Conservation (phyloP, 768 basidiomycete genomes). For the Tylopilus felleus region DNA sequence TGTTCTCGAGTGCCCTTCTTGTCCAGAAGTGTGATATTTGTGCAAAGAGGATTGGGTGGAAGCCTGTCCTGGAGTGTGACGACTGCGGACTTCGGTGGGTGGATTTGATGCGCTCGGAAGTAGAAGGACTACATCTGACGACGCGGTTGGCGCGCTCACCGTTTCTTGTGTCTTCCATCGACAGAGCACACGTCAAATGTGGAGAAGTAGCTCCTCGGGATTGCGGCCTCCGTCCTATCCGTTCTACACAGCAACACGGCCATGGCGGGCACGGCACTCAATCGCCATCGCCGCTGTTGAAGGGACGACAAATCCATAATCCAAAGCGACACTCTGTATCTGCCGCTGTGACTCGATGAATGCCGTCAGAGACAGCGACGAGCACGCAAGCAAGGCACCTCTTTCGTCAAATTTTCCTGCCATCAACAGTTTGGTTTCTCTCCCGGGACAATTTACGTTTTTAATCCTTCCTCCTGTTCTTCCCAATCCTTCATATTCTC, state of each 20-base stretch:
- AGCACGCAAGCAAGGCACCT: constrained; percentile 9
- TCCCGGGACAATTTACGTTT: constrained; percentile 11
- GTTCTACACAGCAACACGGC: constrained; percentile 26
- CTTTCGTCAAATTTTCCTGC: constrained; percentile 4
- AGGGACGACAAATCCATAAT: constrained; percentile 26
- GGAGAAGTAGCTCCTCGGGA: constrained; percentile 79
- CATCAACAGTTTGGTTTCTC: constrained; percentile 4
- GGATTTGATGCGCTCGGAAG: constrained; percentile 8
- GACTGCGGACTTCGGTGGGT: constrained; percentile 76
- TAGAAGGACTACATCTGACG: constrained; percentile 16
- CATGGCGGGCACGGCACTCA: constrained; percentile 18
- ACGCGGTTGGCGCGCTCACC: constrained; percentile 4
- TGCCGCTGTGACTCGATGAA: constrained; percentile 26
- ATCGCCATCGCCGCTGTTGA: constrained; percentile 24
- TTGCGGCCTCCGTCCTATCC: constrained; percentile 58
- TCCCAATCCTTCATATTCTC: constrained; percentile 10
- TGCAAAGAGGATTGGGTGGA: constrained; percentile 79
- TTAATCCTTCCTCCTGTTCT: background rate
- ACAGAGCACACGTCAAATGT: constrained; percentile 82
- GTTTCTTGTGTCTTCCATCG: constrained; percentile 12
- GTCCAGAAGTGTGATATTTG: constrained; percentile 83
- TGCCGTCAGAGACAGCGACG: constrained; percentile 14
- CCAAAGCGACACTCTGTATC: constrained; percentile 27
- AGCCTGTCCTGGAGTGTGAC: constrained; percentile 82
- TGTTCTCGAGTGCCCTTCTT: constrained; percentile 71